Conservation (phyloP, 2,329 filamentous ascomycete species). For the Herpotrichia juniperi region DNA sequence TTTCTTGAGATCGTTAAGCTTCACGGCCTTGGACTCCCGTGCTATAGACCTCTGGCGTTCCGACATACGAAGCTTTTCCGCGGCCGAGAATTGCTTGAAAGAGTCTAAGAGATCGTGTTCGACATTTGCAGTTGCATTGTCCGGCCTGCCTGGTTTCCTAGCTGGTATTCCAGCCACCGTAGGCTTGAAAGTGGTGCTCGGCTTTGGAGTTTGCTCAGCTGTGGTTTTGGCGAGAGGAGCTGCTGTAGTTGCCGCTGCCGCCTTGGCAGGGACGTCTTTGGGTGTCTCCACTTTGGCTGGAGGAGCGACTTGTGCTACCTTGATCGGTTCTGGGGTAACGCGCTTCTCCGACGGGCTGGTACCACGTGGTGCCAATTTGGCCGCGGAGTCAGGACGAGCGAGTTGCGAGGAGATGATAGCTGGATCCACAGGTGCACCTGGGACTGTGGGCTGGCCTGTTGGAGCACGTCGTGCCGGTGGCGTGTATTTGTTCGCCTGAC, state of each 20-base stretch:
- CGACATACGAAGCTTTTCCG: conserved; percentile 65
- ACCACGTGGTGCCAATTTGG: conserved; percentile 30
- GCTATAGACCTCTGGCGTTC: conserved; percentile 61
- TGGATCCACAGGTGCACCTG: conserved; percentile 80
- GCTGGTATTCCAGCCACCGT: conserved; percentile 29
- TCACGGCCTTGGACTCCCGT: conserved; percentile 82
- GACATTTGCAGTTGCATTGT: conserved; percentile 65
- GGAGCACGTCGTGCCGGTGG: conserved; percentile 87
- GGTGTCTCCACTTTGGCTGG: conserved; percentile 21
- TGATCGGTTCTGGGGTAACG: conserved; percentile 22
- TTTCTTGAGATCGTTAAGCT: conserved; percentile 91
- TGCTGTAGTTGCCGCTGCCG: conserved; percentile 20
- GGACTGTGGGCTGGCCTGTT: conserved; percentile 72
- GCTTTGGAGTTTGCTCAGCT: conserved; percentile 33
- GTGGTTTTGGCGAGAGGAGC: conserved; percentile 24
- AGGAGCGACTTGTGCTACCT: conserved; percentile 11
- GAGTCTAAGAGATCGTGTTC: conserved; percentile 66
- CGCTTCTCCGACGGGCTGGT: conserved; percentile 30
- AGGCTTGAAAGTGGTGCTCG: conserved; percentile 36
- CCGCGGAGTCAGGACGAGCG: conserved; percentile 51
- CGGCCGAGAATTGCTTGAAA: conserved; percentile 68
- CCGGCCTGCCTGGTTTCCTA: conserved; percentile 48
- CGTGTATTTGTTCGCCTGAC: conserved; percentile 77
- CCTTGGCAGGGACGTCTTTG: conserved; percentile 22
- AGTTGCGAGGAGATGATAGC: conserved; percentile 91